Percentiles rank a stretch among this genome's conserved stretches.
Conservation (phyloP, 2,329 filamentous ascomycete species). For the Aureobasidium mangrovei region DNA sequence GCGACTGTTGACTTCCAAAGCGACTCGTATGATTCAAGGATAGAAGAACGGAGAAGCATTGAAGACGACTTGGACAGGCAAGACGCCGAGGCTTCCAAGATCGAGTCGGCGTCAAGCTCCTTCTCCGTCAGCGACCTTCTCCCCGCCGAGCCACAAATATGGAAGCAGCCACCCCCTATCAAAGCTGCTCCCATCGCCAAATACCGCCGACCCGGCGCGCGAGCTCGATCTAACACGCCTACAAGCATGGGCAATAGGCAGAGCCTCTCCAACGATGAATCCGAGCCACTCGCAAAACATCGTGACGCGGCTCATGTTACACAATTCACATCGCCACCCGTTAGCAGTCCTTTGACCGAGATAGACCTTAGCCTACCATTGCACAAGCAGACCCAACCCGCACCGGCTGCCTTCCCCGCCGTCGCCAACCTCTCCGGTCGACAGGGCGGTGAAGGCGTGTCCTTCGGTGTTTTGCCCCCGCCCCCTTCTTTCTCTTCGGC, state of each 20-base stretch:
- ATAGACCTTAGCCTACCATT: conserved; percentile 10
- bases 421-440: background rate
- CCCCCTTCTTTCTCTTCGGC: background rate
- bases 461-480: conserved; percentile 24
- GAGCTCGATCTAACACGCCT: conserved; percentile 16
- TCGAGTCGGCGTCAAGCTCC: conserved; percentile 32
- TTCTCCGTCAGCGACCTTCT: conserved; percentile 43
- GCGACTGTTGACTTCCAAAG: conserved; percentile 5
- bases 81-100: conserved; percentile 2
- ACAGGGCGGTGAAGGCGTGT: conserved; percentile 36
- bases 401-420: background rate
- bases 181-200: conserved; percentile 26
- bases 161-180: conserved; percentile 30
- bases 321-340: background rate
- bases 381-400: background rate
- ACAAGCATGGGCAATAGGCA: conserved; percentile 30
- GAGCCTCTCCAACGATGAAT: conserved; percentile 28
- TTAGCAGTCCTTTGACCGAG: conserved; percentile 9
- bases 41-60: conserved; percentile 2
- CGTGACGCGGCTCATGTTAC: conserved; percentile 17
- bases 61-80: conserved; percentile 2
- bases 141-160: conserved; percentile 29
- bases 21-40: background rate
- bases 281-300: conserved; percentile 28
- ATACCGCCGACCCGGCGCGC: conserved; percentile 21